Base-by-base conservation (phyloP, 108 stramenopile species). In the Fistulifera solaris region DNA sequence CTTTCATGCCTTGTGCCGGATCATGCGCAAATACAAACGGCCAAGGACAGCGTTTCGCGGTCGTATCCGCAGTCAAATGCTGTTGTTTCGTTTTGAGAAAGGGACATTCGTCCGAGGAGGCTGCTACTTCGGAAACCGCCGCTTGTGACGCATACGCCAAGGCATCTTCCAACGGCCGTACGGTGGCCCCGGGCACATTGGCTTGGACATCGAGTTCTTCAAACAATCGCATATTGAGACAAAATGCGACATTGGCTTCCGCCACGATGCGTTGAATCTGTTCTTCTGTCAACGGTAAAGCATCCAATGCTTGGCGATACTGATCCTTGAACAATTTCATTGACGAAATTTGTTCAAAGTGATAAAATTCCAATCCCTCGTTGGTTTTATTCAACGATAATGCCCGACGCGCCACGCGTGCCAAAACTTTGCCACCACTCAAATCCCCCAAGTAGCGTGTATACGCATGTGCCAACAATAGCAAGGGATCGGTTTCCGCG, bases 371-470 rank as follows among this genome's bases (percentile, higher is more conserved):
- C 31, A 94, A 53, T 10, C 88, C 87, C 31, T 85, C 68, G 14
- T 62, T 47, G 13, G 56, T 60, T 21, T 52, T 44, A 26, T 62
- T 57, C 38, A 91, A 58, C 40, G 76, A 50, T 28, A 91, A 53
- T 1, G 89, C 89, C 16, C 79, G 70, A 17, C 72, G 61, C 7
- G 85, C 93, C 18, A 87, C 80, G 11, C 84, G 59, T 7, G 78
- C 79, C 38, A 91, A 53, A 7, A 91, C 67, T 43, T 83, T 85
- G 0, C 93, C 93, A 15, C 93, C 93, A 40, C 66, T 69, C 56
- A 94, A 66, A 61, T 94, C 93, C 25, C 93, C 93, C 48, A 94
- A 67, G 56, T 94, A 91, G 1, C 93, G 78, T 4, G 93, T 94
- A 51, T 94, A 94, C 2, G 89, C 82, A 70, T 94, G 93, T 0